Conservation (phyloP, 2,329 filamentous ascomycete genomes). For the Trichoderma asperellum region DNA sequence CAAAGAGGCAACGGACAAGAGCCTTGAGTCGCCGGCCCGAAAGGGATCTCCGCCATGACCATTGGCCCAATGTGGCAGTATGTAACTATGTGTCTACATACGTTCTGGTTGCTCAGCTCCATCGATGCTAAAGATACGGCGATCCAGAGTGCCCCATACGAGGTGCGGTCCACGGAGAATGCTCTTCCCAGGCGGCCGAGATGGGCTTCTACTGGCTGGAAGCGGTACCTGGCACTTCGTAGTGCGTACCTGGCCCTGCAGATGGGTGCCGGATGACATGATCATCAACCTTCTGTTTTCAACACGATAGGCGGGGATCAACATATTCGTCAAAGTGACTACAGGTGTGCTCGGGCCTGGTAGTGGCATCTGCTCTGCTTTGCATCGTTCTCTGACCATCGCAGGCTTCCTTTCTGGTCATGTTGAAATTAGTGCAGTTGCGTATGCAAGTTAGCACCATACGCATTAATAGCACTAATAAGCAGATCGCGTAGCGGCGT, state of each 20-base stretch:
- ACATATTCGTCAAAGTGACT: background rate
- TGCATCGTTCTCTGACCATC: background rate
- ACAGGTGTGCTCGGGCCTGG: conserved; percentile 8
- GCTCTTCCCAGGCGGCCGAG: background rate
- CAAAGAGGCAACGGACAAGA: conserved; percentile 8
- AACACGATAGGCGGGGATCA: conserved; percentile 18
- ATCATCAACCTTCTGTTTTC: conserved; percentile 26
- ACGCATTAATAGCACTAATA: background rate
- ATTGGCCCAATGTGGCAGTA: conserved; percentile 15
- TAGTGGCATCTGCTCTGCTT: conserved; percentile 5
- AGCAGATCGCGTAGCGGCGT: background rate
- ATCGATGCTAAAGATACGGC: background rate
- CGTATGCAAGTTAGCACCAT: background rate
- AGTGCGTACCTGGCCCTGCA: background rate
- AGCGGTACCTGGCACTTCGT: background rate
- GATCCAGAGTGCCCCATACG: background rate
- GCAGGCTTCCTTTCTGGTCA: conserved; percentile 1
- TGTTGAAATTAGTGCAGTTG: background rate
- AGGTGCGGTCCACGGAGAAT: background rate
- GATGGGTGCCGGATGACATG: conserved; percentile 1
- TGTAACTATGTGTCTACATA: background rate
- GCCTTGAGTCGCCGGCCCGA: conserved; percentile 21
- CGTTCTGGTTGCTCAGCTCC: background rate
- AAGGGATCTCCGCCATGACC: conserved; percentile 23
- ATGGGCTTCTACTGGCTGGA: background rate